Conservation (phyloP, 305 asterid genomes). For the Striga hermonthica region DNA sequence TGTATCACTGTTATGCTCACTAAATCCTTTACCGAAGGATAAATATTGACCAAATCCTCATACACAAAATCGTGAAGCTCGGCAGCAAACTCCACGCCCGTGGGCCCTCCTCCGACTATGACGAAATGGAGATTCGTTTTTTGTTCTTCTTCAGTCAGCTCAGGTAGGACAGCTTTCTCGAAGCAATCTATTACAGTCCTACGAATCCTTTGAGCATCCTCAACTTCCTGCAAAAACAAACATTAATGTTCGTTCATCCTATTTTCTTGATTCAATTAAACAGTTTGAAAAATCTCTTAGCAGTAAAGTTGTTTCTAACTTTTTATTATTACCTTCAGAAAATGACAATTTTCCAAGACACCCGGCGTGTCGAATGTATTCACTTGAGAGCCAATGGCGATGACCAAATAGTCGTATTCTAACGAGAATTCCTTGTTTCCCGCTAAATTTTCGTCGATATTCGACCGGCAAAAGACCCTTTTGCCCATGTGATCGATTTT, state of each 20-base stretch:
- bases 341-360: conserved; percentile 75
- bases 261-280: no score
- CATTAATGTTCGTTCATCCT: background rate
- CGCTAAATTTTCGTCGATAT: conserved; percentile 51
- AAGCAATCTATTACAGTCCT: conserved; percentile 86
- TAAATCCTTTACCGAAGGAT: conserved; percentile 73
- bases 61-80: conserved; percentile 83
- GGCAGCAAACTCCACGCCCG: conserved; percentile 95
- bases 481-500: conserved; percentile 67
- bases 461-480: conserved; percentile 63
- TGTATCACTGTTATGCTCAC: conserved; percentile 77
- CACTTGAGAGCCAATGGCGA: conserved; percentile 91
- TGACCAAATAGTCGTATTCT: conserved; percentile 71
- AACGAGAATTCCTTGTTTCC: conserved; percentile 67
- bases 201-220: conserved; percentile 88
- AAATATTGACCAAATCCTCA: conserved; percentile 70
- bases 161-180: conserved; percentile 85
- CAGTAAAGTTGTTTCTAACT: background rate
- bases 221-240: conserved; percentile 64
- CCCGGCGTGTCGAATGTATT: conserved; percentile 94
- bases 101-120: conserved; percentile 96
- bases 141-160: conserved; percentile 72
- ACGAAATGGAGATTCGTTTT: conserved; percentile 83
- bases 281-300: background rate
- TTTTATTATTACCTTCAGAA: conserved; percentile 64